Base-by-base conservation (phyloP, 306 rosid genomes). In the Prunus kanzakura region DNA sequence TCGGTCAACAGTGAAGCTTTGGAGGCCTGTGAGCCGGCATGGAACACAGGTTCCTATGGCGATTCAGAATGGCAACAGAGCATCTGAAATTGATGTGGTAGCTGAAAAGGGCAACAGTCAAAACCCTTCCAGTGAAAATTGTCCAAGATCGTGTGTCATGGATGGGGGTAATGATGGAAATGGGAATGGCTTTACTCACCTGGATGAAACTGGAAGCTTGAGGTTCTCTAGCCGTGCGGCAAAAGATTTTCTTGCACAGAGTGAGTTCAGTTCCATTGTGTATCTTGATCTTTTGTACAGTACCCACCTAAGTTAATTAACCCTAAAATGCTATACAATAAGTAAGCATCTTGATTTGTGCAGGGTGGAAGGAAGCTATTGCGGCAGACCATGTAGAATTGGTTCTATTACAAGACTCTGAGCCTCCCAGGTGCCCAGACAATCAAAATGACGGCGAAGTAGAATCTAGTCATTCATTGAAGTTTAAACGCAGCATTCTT, bases 351-450 rank as follows among this genome's bases (percentile, higher is more conserved):
- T 62, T 69, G 55, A 58, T 66, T 51, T 69, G 57, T 77, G 86
- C 90, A 93, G 98, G 97, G 70, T 91, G 96, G 98, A 85, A 87
- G 79, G 93, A 88, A 76, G 91, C 93, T 63, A 57, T 88, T 12
- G 67, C 85, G 12, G 90, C 86, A 64, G 74, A 87, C 16, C 93
- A 93, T 78, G 86, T 86, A 70, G 52, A 43, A 76, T 81, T 91
- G 84, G 81, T 82, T 85, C 61, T 86, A 76, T 78, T 82, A 67
- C 68, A 75, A 0, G 88, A 78, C 58, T 73, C 78, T 4, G 84
- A 84, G 72, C 78, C 86, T 75, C 49, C 80, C 4, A 82, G 76
- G 49, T 75, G 75, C 49, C 74, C 23, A 4, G 83, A 84, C 69
- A 57, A 51, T n/a, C 78, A 75, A 84, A 60, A 61, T 35, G 88